Evolutionary conservation across 106 monocot species (phyloP).

Genomic region (Cymbidium sinense): DNA sequence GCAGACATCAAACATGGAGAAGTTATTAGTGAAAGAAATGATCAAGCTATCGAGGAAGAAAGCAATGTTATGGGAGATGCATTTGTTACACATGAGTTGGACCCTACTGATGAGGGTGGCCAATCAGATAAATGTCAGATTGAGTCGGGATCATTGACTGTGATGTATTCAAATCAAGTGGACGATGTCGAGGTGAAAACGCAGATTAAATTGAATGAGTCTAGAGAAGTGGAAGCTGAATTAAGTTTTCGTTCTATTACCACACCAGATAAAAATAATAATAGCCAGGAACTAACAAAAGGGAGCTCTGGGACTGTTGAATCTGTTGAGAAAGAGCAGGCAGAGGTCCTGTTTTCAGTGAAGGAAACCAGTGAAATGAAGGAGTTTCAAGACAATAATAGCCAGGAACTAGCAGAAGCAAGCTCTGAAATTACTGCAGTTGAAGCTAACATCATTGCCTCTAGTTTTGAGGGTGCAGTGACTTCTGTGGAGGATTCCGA

Average conservation of each 20-base stretch:
- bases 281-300: too few species aligned
- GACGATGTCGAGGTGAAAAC: neutral
- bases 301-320: too few species aligned
- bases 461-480: neutral
- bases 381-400: too few species aligned
- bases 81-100: neutral
- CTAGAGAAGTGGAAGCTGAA: too few species aligned
- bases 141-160: neutral
- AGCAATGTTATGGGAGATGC: neutral
- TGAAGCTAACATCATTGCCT: neutral
- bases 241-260: too few species aligned
- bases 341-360: too few species aligned
- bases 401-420: neutral
- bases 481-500: neutral
- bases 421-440: neutral
- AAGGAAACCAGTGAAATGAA: too few species aligned
- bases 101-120: neutral
- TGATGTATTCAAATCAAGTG: neutral
- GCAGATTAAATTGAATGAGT: too few species aligned
- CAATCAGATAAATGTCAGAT: neutral
- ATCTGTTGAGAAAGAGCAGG: too few species aligned
- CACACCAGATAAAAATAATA: neutral
- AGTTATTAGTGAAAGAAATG: neutral
- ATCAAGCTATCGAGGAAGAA: neutral
- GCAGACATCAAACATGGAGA: neutral